A percentile compares a stretch with the other conserved stretches of the same genome.
These are phyloP conservation scores for Blumeriella jaapii DNA, from an alignment of 2,329 filamentous ascomycete species.

Conservation along the genomic window DNA sequence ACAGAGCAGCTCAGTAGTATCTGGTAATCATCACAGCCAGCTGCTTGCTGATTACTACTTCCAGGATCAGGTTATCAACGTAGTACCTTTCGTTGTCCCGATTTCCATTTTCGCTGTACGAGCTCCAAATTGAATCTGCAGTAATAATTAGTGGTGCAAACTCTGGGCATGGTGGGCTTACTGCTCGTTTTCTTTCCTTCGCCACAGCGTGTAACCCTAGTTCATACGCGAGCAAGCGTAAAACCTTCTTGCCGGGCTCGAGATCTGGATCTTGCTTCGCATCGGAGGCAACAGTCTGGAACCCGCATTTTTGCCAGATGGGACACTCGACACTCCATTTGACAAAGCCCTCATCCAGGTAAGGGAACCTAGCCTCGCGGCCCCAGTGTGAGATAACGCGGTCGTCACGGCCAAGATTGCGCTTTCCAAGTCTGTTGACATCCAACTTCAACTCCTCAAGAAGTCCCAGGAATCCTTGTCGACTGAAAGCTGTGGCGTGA, in stretches of 20 bases:
- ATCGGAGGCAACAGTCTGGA: constrained; percentile 34
- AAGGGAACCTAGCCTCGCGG: constrained; percentile 82
- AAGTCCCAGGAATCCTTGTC: constrained; percentile 58
- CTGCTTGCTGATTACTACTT: no score
- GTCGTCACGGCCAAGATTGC: constrained; percentile 93
- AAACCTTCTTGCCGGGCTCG: constrained; percentile 69
- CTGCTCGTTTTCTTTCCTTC: constrained; percentile 84
- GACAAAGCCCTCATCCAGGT: constrained; percentile 78
- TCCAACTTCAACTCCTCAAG: constrained; percentile 78
- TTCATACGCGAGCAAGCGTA: constrained; percentile 65
- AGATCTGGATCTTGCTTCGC: constrained; percentile 31
- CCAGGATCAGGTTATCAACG: constrained; percentile 39
- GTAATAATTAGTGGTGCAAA: constrained; percentile 15
- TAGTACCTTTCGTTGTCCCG: constrained; percentile 57
- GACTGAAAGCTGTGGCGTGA: constrained; percentile 64
- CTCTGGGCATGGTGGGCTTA: constrained; percentile 32
- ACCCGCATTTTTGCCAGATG: constrained; percentile 82
- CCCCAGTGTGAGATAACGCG: constrained; percentile 83
- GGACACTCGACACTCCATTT: constrained; percentile 63
- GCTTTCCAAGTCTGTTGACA: constrained; percentile 71
- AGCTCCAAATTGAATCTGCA: constrained; percentile 69
- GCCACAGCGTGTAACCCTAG: constrained; percentile 63
- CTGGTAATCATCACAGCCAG: constrained; percentile 58
- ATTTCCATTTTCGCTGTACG: constrained; percentile 75
- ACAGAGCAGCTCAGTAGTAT: constrained; percentile 56